Base-by-base conservation (phyloP, 305 asterid genomes). In the Andrographis paniculata region DNA sequence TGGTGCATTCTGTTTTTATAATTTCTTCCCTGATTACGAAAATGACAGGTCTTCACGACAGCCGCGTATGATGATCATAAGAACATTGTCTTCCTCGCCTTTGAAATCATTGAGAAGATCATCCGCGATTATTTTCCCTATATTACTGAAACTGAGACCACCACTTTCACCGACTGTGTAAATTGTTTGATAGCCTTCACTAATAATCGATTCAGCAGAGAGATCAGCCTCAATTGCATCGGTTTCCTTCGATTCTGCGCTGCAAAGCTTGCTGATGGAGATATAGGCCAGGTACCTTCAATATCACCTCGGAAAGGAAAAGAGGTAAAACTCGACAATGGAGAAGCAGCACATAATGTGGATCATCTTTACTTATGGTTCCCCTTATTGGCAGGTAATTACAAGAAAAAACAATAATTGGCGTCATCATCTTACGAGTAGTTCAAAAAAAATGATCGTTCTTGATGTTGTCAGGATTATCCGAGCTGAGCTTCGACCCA, bases 361-460 rank as follows among this genome's bases (percentile, higher is more conserved):
- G 94, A 87, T 69, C 88, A 92, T 84, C 88, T 84, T 41, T 81
- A 87, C 63, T 80, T 84, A 63, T 92, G 97, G 99, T 92, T 87
- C 68, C 99, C 99, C 6, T 73, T 92, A 67, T 73, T 92, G 78
- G 99, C 99, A 60, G 99, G 99, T 92, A 74, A n/a, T n/a, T n/a
- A n/a, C n/a, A n/a, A 60, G 49, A 40, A 20, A 31, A 42, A 27
- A 11, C n/a, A n/a, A n/a, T n/a, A n/a, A n/a, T n/a, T n/a, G n/a
- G n/a, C n/a, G n/a, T n/a, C n/a, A n/a, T n/a, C n/a, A n/a, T n/a
- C n/a, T n/a, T n/a, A n/a, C n/a, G n/a, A n/a, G n/a, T n/a, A 35
- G 30, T 44, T 55, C 14, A 24, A 50, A 36, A 35, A 31, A 49
- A 51, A 17, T 60, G 51, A 52, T n/a, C 40, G 9, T 4, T 16